These are phyloP conservation scores for Backusella morwellensis DNA, from an alignment of 192 early-diverging fungal genomes.

Conservation along the genomic window DNA sequence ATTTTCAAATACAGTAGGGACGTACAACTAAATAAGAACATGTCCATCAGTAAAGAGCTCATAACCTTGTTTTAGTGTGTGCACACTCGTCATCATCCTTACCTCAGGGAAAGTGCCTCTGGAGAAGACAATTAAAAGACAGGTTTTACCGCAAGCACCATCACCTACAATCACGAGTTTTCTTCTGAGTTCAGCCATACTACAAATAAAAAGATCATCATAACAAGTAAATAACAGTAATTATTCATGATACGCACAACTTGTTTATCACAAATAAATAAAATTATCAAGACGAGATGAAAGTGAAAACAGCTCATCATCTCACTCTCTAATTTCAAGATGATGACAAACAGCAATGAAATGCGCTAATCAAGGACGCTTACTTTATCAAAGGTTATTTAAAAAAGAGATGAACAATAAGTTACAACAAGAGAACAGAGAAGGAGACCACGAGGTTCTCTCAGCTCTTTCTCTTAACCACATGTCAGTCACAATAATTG, in stretches of 20 bases:
- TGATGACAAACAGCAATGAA: neutral
- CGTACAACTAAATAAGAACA: slow-evolving; percentile 47
- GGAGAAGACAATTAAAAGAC: slow-evolving; percentile 80
- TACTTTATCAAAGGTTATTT: neutral
- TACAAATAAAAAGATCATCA: slow-evolving; percentile 21
- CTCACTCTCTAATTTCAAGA: neutral
- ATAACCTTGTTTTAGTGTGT: neutral
- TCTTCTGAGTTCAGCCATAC: slow-evolving; percentile 60
- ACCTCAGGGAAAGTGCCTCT: slow-evolving; percentile 86
- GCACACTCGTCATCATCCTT: neutral
- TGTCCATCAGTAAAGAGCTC: neutral
- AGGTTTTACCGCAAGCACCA: slow-evolving; percentile 92
- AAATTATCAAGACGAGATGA: neutral
- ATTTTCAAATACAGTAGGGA: slow-evolving; percentile 95
- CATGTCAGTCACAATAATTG: neutral
- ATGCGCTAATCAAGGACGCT: neutral
- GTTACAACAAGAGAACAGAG: slow-evolving; percentile 3
- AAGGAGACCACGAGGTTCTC: slow-evolving; percentile 3
- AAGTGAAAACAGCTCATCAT: neutral
- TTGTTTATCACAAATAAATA: neutral
- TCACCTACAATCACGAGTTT: slow-evolving; percentile 95
- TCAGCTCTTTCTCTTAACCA: neutral
- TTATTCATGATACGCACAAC: neutral
- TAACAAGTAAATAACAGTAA: slow-evolving; percentile 7
- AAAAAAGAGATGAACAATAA: neutral